These are phyloP conservation scores for Phytophthora sansomeana DNA, from an alignment of 352 stramenopile genomes.

Conservation along the genomic window DNA sequence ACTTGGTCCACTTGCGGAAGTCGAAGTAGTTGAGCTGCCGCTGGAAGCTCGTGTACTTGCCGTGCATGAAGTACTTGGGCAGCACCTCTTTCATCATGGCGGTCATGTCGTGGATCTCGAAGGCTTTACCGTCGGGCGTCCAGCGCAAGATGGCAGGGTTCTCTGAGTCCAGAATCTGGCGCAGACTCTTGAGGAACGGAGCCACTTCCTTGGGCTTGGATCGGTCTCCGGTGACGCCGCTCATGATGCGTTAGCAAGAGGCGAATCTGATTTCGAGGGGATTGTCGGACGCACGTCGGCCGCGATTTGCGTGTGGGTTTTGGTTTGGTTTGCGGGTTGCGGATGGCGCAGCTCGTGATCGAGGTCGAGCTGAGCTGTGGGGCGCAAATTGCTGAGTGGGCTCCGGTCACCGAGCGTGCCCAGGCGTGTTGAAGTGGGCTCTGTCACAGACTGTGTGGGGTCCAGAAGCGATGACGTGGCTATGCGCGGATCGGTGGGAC, in stretches of 20 bases:
- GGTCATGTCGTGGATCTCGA: conserved; percentile 79
- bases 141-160: conserved; percentile 54
- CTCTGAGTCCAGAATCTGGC: conserved; percentile 68
- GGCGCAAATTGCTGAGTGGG: conserved; percentile 25
- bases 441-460: too few relatives aligned
- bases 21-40: conserved; percentile 95
- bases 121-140: conserved; percentile 60
- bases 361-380: conserved; percentile 3
- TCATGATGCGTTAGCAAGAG: conserved; percentile 1
- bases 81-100: conserved; percentile 84
- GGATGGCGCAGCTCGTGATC: conserved; percentile 12
- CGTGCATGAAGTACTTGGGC: conserved; percentile 95
- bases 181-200: conserved; percentile 75
- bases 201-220: conserved; percentile 74
- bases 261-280: conserved; percentile 13
- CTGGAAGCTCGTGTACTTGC: conserved; percentile 94
- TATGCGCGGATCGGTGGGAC: conserved; percentile 7
- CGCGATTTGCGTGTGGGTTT: conserved; percentile 34
- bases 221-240: neutral
- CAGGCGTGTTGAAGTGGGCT: conserved; percentile 2
- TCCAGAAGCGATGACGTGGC: neutral
- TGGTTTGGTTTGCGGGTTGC: conserved; percentile 8
- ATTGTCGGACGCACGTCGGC: conserved; percentile 16
- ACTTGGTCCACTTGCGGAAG: conserved; percentile 93
- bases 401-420: neutral